Evolutionary conservation across 495 filamentous ascomycete species (phyloP), one percentile per base, ranked within the genome.

Genomic region (Penicillium waksmanii): DNA sequence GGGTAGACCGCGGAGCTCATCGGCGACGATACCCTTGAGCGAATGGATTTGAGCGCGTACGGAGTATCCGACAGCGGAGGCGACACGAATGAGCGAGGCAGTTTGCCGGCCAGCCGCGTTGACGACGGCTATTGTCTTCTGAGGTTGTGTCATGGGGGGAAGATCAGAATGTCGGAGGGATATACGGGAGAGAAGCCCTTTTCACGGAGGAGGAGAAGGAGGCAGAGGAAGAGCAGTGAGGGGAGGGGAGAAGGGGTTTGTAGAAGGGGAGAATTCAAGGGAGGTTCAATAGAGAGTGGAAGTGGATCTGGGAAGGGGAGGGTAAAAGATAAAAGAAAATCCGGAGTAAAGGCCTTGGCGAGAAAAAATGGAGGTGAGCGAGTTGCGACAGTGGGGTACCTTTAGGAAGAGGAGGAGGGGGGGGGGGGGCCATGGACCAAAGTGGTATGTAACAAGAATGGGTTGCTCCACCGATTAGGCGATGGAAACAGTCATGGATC

Each of bases 41-140:
- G 91, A 91, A 62, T 91, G 85, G 63, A 97, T 80, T 73, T 98
- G 94, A 13, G 93, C 94, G 63, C 91, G 87, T 17, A 98, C 93
- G 65, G 87, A 82, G 77, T 95, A 96, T 53, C 94, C 94, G 19
- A 98, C 87, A 33, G 94, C 94, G 10, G 90, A 89, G 19, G 93
- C 94, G 65, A 96, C 93, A 48, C 94, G 88, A 55, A 96, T 92
- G 69, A 98, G 84, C 38, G 92, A 96, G 44, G 94, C 94, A 33
- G 93, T 91, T 81, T 98, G 94, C 60, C 94, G 88, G 58, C 94
- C 94, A 62, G 89, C 90, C 72, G 89, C 87, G 75, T 98, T 98
- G 71, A 97, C 92, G 67, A 95, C 88, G 64, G 91, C 93, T 64
- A 97, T 92, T 49, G 87, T 93, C 77, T 93, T 90, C 66, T 82